Base-by-base conservation (phyloP, 345 rosid species). In the Excoecaria cochinchinensis region DNA sequence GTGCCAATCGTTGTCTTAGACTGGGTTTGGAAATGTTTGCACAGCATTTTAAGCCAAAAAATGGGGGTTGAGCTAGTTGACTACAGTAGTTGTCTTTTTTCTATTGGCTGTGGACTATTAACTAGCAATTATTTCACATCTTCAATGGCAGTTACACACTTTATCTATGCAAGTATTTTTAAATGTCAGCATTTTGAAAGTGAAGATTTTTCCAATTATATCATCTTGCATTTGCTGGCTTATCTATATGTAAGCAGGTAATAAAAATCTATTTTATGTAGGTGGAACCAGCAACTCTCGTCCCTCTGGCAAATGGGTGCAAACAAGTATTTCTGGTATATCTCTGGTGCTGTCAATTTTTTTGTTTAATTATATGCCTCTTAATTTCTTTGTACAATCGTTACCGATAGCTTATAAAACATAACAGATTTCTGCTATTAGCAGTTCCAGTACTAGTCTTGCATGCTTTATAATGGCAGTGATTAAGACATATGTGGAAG, bases 261-360 rank as follows among this genome's bases (percentile, higher is more conserved):
- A 60, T 53, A 10, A 58, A 47, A 15, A 25, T 42, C 40, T 21
- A 12, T 25, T 76, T 82, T 71, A 39, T 47, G 25, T 86, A 95
- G 99, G 91, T 95, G 72, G 99, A 95, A 87, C 91, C 99, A 21
- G 98, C 99, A 65, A 91, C 97, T 80, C 99, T 95, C 44, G 92
- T 93, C 76, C 99, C 99, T 71, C 77, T 95, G 85, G 83, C 93
- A 70, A 90, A 82, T 80, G 96, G 97, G 76, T 95, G 99, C 91
- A 95, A 91, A 82, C 99, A 95, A 89, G 99, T 93, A 31, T 93
- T 89, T 89, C 88, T 95, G 98, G 99, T 95, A 89, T 76, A 10
- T 62, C 24, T 38, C 65, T 38, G 36, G 46, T 60, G n/a, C 42
- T 62, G n/a, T 57, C 8, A n/a, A 42, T 63, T 13, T 66, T 56